These are phyloP conservation scores for Botrytis galanthina DNA, from an alignment of 2,329 filamentous ascomycete species.

Conservation along the genomic window DNA sequence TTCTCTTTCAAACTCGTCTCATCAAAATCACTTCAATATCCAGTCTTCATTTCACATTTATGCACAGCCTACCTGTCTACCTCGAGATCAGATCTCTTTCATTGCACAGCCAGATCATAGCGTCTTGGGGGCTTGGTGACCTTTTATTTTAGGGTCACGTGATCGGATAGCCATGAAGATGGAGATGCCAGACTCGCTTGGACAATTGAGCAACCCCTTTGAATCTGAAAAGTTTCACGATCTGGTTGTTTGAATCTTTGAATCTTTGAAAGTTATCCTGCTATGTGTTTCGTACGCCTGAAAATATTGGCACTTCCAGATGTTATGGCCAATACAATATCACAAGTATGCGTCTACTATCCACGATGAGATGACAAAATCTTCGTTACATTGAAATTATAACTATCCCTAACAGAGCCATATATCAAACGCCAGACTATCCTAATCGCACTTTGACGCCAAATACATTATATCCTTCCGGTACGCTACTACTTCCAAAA, in stretches of 20 bases:
- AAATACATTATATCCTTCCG: background rate
- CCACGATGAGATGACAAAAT: background rate
- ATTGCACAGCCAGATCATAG: background rate
- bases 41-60: background rate
- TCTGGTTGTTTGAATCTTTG: background rate
- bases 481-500: background rate
- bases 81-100: background rate
- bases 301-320: background rate
- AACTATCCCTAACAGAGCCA: background rate
- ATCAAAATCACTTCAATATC: background rate
- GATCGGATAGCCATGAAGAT: background rate
- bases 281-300: background rate
- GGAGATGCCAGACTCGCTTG: background rate
- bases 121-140: background rate
- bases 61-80: background rate
- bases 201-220: background rate
- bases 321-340: background rate
- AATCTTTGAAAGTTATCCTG: background rate
- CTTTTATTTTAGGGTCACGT: background rate
- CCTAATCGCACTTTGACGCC: background rate
- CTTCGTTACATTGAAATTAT: too few species aligned
- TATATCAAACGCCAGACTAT: background rate
- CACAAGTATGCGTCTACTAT: too few species aligned
- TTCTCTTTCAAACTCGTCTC: background rate
- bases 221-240: background rate